Evolutionary conservation across 2,329 filamentous ascomycete genomes (phyloP).

Genomic region (Verticillium longisporum): DNA sequence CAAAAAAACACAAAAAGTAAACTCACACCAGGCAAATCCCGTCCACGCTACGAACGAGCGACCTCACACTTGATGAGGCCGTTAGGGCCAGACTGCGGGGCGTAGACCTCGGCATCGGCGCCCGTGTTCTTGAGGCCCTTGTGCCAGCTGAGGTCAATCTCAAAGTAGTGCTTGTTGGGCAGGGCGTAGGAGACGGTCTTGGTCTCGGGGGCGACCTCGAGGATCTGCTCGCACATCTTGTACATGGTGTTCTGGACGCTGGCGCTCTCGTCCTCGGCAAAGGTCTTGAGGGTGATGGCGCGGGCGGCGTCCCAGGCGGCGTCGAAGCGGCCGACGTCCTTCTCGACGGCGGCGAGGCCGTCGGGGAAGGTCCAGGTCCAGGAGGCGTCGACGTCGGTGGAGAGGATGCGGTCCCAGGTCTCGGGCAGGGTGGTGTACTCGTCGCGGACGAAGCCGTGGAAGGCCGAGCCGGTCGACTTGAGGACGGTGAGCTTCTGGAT

Average conservation of each 20-base stretch:
- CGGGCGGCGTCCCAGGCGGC: slow-evolving; percentile 71
- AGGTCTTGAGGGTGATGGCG: slow-evolving; percentile 81
- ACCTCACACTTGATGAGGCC: slow-evolving; percentile 95
- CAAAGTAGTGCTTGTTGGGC: slow-evolving; percentile 99
- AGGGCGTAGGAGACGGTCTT: slow-evolving; percentile 73
- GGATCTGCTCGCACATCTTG: slow-evolving; percentile 89
- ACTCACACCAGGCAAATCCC: neutral
- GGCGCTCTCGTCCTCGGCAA: slow-evolving; percentile 83
- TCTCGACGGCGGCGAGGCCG: slow-evolving; percentile 59
- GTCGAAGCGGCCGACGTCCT: slow-evolving; percentile 63
- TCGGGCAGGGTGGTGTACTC: slow-evolving; percentile 88
- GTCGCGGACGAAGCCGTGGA: slow-evolving; percentile 89
- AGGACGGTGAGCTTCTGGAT: slow-evolving; percentile 81
- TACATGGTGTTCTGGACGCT: slow-evolving; percentile 98
- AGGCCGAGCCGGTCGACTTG: slow-evolving; percentile 94
- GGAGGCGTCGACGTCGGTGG: slow-evolving; percentile 79
- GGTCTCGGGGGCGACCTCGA: slow-evolving; percentile 66
- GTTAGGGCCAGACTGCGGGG: slow-evolving; percentile 87
- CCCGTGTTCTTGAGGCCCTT: slow-evolving; percentile 93
- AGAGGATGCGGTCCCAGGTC: slow-evolving; percentile 91
- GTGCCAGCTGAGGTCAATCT: slow-evolving; percentile 95
- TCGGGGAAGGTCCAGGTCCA: slow-evolving; percentile 81
- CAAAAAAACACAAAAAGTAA: neutral
- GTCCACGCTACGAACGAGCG: slow-evolving; percentile 36
- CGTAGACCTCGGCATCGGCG: slow-evolving; percentile 91